Percentiles rank a stretch among this genome's conserved stretches.
phyloP scores from a whole-genome alignment of 345 rosid genomes.

The Populus pruinosa region DNA sequence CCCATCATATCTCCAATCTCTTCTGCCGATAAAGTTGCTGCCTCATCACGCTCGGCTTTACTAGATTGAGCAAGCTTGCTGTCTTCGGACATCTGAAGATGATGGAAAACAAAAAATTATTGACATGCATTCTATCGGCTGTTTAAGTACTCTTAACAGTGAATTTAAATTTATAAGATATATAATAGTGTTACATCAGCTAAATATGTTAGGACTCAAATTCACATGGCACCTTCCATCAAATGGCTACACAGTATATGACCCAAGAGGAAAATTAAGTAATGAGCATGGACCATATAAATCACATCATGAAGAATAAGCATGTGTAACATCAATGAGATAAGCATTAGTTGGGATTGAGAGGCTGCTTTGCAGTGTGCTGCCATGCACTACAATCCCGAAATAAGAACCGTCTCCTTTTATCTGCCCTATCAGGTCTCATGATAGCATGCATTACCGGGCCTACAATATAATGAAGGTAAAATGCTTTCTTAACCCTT shows the following conservation, averaged over 20 bases:
- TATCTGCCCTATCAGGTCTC: too few relatives aligned
- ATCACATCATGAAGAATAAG: background rate
- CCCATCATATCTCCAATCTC: slow-evolving; percentile 85
- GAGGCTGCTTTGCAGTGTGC: too few relatives aligned
- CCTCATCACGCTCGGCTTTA: slow-evolving; percentile 17
- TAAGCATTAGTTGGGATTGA: too few relatives aligned
- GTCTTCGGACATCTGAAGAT: slow-evolving; percentile 19
- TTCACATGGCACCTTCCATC: background rate
- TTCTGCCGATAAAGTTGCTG: slow-evolving; percentile 39
- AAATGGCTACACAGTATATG: background rate
- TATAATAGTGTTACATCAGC: too few relatives aligned
- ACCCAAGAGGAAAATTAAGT: background rate
- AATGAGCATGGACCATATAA: background rate
- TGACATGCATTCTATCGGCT: too few relatives aligned
- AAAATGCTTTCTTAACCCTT: background rate
- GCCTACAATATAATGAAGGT: background rate
- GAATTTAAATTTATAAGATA: too few relatives aligned
- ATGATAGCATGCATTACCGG: too few relatives aligned
- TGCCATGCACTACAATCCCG: too few relatives aligned
- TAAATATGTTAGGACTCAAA: background rate
- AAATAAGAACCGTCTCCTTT: too few relatives aligned
- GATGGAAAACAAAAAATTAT: background rate
- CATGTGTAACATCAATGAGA: background rate
- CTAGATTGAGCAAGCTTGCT: slow-evolving; percentile 5
- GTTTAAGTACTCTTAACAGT: too few relatives aligned